Conservation (phyloP, 169 alveolate species). For the Neospora caninum region DNA sequence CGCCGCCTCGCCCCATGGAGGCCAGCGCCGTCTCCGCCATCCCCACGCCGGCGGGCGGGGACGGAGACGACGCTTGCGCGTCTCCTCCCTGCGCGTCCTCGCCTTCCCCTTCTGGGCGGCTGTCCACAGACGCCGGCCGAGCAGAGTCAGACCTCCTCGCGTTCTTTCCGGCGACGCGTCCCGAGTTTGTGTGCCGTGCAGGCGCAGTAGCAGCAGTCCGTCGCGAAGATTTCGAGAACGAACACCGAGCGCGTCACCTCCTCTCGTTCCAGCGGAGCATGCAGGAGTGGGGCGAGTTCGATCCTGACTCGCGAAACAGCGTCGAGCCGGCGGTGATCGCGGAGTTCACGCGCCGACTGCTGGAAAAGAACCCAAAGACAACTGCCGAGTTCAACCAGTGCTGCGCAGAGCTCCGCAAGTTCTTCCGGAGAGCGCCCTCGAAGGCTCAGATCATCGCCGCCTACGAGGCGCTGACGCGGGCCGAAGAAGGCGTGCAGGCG, state of each 20-base stretch:
- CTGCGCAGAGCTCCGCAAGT: constrained; percentile 67
- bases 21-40: background rate
- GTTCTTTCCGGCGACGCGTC: constrained; percentile 76
- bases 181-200: constrained; percentile 72
- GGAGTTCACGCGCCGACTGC: constrained; percentile 70
- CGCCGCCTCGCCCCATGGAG: background rate
- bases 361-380: constrained; percentile 64
- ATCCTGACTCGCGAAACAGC: constrained; percentile 64
- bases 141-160: background rate
- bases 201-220: constrained; percentile 74
- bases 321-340: constrained; percentile 55
- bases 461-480: constrained; percentile 73
- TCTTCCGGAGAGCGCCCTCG: constrained; percentile 70
- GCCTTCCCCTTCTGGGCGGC: background rate
- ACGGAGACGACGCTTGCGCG: background rate
- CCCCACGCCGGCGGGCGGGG: too few relatives aligned
- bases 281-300: constrained; percentile 77
- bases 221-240: constrained; percentile 72
- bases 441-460: constrained; percentile 76
- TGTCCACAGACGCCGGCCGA: background rate
- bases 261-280: constrained; percentile 73
- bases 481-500: constrained; percentile 41
- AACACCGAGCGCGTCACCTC: constrained; percentile 75
- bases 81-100: background rate
- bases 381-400: constrained; percentile 68